Evolutionary conservation across 345 rosid species (phyloP), one percentile per base, ranked within the genome.

Genomic region (Linum trigynum): DNA sequence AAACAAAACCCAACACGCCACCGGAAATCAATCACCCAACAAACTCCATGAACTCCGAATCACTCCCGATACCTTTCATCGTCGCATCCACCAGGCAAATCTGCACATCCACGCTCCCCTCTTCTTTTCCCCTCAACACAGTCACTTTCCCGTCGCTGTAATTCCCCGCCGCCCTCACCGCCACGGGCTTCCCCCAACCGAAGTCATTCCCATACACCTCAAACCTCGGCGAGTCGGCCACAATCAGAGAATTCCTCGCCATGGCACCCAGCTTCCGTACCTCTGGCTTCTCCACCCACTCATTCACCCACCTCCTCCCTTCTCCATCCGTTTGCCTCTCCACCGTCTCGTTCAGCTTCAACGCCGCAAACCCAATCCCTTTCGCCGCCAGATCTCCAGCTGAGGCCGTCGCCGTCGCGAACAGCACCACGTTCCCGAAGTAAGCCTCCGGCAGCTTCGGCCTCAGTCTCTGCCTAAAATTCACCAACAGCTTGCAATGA

Each of bases 71-170:
- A 0, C 17, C 67, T 42, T 69, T 17, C 62, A 69, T 43, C 40
- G 62, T 62, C 38, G 65, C 56, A 38, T 42, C 67, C 63, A 3
- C 53, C 53, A 73, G 38, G 17, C 76, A 71, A 37, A 65, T 71
- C 4, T 82, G 75, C 62, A 79, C 45, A 57, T 79, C 86, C 0
- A 79, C 65, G 36, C 75, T 69, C 0, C 79, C 86, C 71, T 75
- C 66, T 64, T 82, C 74, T 0, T 2, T 63, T 35, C 80, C 84
- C 0, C 72, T 67, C 60, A 32, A 79, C 3, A 59, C 48, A 0
- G 73, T 74, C 0, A 79, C 17, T 60, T 67, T 80, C 41, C 81
- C 84, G n/a, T 72, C 72, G 11, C 51, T 45, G 10, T 23, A 45
- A 45, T 45, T 45, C 51, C 51, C 51, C 7, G 51, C 51, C 7